Evolutionary conservation across 352 stramenopile genomes (phyloP).

Genomic region (Pythium pyrilobum): DNA sequence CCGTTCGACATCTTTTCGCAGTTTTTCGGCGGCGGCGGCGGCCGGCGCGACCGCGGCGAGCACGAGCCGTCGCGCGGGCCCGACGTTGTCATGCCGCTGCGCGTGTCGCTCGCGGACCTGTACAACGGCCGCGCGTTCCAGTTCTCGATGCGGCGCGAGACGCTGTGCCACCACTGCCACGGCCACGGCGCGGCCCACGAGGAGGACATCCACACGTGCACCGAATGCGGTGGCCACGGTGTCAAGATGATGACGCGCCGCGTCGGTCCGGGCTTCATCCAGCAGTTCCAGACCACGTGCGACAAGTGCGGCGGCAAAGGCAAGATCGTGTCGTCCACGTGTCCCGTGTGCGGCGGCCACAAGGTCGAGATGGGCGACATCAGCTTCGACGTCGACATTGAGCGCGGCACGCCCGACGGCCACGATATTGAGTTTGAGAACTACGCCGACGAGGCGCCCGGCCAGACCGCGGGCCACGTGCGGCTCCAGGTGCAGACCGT

Average conservation of each 20-base stretch:
- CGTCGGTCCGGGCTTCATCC: constrained; percentile 76
- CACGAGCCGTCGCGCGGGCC: constrained; percentile 56
- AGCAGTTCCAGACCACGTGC: constrained; percentile 86
- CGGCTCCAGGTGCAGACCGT: constrained; percentile 88
- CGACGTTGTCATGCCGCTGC: constrained; percentile 84
- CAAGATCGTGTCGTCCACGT: constrained; percentile 89
- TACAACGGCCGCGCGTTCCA: constrained; percentile 95
- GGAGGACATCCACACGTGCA: constrained; percentile 85
- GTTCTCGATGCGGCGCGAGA: constrained; percentile 91
- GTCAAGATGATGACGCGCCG: constrained; percentile 85
- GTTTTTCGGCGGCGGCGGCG: constrained; percentile 59
- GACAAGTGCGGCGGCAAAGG: constrained; percentile 92
- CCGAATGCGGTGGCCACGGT: constrained; percentile 93
- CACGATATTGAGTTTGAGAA: constrained; percentile 93
- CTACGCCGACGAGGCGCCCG: constrained; percentile 85
- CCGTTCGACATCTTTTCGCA: constrained; percentile 80
- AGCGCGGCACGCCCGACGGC: constrained; percentile 91
- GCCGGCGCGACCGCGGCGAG: constrained; percentile 28
- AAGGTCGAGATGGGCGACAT: constrained; percentile 93
- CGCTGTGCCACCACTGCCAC: constrained; percentile 93
- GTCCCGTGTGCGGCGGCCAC: constrained; percentile 78
- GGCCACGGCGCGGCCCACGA: constrained; percentile 86
- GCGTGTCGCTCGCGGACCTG: constrained; percentile 94
- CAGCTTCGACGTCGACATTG: constrained; percentile 94
- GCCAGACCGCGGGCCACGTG: constrained; percentile 90